These are phyloP conservation scores for Pythium coloratum DNA, from an alignment of 352 stramenopile species.

Conservation along the genomic window DNA sequence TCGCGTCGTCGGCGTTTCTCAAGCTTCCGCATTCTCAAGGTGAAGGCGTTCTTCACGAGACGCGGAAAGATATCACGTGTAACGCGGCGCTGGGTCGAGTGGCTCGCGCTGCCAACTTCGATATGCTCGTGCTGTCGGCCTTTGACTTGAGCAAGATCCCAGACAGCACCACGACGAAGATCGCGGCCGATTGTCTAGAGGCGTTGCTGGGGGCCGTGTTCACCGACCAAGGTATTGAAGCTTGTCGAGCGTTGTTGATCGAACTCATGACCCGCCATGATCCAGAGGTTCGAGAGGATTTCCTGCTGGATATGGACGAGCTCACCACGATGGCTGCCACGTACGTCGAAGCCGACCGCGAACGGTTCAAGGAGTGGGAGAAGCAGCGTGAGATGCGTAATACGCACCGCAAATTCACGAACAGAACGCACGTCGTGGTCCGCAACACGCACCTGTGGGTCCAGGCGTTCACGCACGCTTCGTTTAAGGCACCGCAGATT, in stretches of 20 bases:
- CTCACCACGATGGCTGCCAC: conserved; percentile 38
- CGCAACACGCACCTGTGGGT: conserved; percentile 73
- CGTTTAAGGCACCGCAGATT: conserved; percentile 74
- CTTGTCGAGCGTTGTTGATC: conserved; percentile 59
- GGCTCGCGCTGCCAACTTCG: conserved; percentile 70
- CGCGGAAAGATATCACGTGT: conserved; percentile 72
- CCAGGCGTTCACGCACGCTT: conserved; percentile 73
- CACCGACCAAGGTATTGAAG: conserved; percentile 76
- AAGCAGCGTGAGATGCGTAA: conserved; percentile 45
- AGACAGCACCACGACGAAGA: conserved; percentile 63
- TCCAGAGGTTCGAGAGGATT: conserved; percentile 53
- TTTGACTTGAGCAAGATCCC: conserved; percentile 63
- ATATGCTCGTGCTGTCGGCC: conserved; percentile 67
- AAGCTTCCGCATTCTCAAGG: conserved; percentile 59
- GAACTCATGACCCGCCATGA: conserved; percentile 63
- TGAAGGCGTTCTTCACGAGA: conserved; percentile 72
- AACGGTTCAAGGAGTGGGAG: conserved; percentile 51
- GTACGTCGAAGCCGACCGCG: conserved; percentile 57
- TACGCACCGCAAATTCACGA: conserved; percentile 56
- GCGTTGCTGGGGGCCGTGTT: conserved; percentile 79
- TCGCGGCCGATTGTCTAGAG: conserved; percentile 83
- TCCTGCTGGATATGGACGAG: conserved; percentile 60
- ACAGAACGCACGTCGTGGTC: conserved; percentile 52
- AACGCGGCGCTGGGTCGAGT: conserved; percentile 80
- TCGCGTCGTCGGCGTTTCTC: conserved; percentile 78